Evolutionary conservation across 352 stramenopile genomes (phyloP).

Genomic region (Phytophthora kernoviae): DNA sequence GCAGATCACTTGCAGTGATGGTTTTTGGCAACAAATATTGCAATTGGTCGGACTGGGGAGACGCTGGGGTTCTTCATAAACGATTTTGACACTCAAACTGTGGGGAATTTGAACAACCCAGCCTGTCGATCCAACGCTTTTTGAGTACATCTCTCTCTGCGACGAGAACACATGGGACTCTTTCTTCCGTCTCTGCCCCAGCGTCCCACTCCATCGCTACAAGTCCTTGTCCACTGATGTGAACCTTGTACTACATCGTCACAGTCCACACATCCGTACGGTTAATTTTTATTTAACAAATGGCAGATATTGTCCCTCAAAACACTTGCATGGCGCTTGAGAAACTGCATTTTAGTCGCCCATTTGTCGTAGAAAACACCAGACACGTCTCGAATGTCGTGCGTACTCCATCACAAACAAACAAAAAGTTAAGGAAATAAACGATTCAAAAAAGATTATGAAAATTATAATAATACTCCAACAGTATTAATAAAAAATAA

Average conservation of each 20-base stretch:
- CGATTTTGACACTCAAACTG: conserved; percentile 50
- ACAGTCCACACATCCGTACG: conserved; percentile 2
- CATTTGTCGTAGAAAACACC: conserved; percentile 83
- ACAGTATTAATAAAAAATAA: neutral
- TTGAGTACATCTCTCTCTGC: conserved; percentile 65
- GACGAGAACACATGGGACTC: conserved; percentile 55
- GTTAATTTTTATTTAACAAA: neutral
- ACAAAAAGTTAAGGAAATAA: conserved; percentile 35
- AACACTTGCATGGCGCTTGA: conserved; percentile 63
- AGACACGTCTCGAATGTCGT: conserved; percentile 53
- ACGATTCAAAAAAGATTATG: neutral
- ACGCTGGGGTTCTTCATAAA: conserved; percentile 57
- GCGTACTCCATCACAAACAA: conserved; percentile 20
- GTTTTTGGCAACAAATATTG: conserved; percentile 48
- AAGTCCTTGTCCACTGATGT: conserved; percentile 55
- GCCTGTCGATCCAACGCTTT: conserved; percentile 39
- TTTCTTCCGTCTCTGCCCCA: conserved; percentile 68
- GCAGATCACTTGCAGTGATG: conserved; percentile 48
- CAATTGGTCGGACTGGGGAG: conserved; percentile 66
- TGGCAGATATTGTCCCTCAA: too few relatives aligned
- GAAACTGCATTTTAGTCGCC: conserved; percentile 58
- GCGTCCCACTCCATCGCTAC: conserved; percentile 62
- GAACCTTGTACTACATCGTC: conserved; percentile 60
- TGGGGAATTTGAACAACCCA: conserved; percentile 42
- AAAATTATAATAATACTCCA: neutral